Percentiles rank a stretch among this genome's conserved stretches.
Conservation (phyloP, 495 filamentous ascomycete genomes). For the Amphirosellinia nigrospora region DNA sequence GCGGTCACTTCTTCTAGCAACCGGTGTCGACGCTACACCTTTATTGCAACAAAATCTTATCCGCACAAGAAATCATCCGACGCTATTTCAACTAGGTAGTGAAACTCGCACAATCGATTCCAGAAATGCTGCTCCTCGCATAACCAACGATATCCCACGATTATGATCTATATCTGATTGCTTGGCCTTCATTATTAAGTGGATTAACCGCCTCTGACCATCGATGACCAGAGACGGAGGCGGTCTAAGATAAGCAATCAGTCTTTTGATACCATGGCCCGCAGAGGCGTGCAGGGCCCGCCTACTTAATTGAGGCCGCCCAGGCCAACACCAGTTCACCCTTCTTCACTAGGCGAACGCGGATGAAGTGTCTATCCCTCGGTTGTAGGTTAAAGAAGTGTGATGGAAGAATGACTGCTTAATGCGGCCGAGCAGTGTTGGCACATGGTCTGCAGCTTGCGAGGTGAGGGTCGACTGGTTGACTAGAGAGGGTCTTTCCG, state of each 20-base stretch:
- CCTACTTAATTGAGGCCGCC: background rate
- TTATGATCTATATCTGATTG: conserved; percentile 3
- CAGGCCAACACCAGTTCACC: background rate
- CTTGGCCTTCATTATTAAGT: background rate
- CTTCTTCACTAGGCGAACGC: conserved; percentile 1
- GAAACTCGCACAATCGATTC: conserved; percentile 8
- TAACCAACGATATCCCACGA: background rate
- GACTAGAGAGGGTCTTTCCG: background rate
- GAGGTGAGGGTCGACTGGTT: background rate
- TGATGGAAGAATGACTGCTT: conserved; percentile 1
- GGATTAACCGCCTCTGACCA: conserved; percentile 7
- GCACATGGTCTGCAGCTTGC: background rate
- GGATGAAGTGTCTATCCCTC: background rate
- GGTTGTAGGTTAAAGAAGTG: background rate
- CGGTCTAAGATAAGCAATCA: background rate
- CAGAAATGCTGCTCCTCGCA: conserved; percentile 1
- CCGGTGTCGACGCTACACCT: conserved; percentile 72
- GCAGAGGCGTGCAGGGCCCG: background rate
- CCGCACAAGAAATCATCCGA: conserved; percentile 78
- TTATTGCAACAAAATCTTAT: conserved; percentile 68
- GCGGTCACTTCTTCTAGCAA: conserved; percentile 72
- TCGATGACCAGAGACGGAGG: conserved; percentile 2
- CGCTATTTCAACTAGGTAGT: conserved; percentile 65
- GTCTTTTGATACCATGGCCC: conserved; percentile 27
- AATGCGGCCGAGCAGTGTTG: background rate